Evolutionary conservation across 768 basidiomycete species (phyloP).

Genomic region (Naganishia friedmannii): DNA sequence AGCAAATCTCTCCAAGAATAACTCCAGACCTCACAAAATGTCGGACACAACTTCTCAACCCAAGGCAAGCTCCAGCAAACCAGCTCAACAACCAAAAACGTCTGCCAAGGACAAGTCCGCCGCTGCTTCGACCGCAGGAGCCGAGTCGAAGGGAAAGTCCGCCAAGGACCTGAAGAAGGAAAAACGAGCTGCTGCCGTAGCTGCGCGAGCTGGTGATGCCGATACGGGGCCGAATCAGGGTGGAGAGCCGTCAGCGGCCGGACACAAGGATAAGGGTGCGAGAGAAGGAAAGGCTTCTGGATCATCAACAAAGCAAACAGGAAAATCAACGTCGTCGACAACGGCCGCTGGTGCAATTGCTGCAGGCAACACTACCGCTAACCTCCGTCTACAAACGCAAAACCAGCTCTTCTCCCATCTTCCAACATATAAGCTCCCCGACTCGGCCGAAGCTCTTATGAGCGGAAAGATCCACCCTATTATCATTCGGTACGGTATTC

Average conservation of each 20-base stretch:
- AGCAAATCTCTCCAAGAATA: not conserved
- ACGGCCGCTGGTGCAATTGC: not conserved
- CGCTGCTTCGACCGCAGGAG: not conserved
- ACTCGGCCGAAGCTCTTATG: conserved; percentile 31
- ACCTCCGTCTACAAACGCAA: conserved; percentile 32
- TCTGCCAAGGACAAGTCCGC: conserved; percentile 1
- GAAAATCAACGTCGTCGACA: not conserved
- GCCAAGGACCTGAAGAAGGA: conserved; percentile 50
- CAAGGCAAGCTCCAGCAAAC: conserved; percentile 7
- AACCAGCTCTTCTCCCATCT: conserved; percentile 48
- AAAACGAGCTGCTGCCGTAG: conserved; percentile 49
- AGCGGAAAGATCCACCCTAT: conserved; percentile 73
- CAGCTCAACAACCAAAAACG: not conserved
- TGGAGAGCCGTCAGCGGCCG: conserved; percentile 4
- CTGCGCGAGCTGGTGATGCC: conserved; percentile 35
- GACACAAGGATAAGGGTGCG: conserved; percentile 4
- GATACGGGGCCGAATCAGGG: conserved; percentile 6
- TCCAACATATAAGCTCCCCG: conserved; percentile 36
- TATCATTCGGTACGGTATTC: conserved; percentile 77
- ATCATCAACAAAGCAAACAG: conserved; percentile 8
- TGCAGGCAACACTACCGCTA: not conserved
- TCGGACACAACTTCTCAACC: conserved; percentile 3
- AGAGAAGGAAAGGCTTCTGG: conserved; percentile 4
- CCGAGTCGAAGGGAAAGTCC: conserved; percentile 17
- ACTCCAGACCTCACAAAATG: not conserved